Conservation (phyloP, 208 protist species). For the Leishmania turanica region DNA sequence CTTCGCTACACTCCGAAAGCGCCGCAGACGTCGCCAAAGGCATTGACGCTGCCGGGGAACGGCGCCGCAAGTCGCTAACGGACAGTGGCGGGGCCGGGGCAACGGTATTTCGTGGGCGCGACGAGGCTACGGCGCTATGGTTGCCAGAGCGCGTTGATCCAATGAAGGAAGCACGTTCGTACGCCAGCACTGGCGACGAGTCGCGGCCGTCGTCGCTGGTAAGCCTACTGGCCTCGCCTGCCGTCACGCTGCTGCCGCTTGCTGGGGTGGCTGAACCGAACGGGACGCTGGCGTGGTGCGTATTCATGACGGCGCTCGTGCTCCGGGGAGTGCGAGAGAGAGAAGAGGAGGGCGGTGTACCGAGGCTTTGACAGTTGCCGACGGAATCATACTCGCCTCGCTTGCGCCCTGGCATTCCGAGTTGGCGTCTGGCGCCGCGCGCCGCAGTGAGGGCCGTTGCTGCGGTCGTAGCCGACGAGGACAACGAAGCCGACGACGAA, state of each 20-base stretch:
- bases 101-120: background rate
- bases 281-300: background rate
- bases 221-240: background rate
- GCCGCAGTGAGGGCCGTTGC: no score
- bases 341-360: no score
- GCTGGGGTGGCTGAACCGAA: background rate
- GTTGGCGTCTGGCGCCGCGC: background rate
- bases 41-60: background rate
- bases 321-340: background rate
- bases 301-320: background rate
- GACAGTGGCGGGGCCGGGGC: constrained; percentile 9
- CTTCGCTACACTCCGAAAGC: background rate
- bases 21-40: background rate
- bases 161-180: constrained; percentile 2
- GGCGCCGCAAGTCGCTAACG: constrained; percentile 9
- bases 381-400: background rate
- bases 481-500: background rate
- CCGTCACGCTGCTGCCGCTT: background rate
- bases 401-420: background rate
- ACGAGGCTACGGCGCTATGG: background rate
- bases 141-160: background rate
- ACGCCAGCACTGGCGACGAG: constrained; percentile 16
- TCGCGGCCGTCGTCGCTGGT: background rate
- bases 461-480: background rate
- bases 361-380: background rate